Conservation (phyloP, 495 filamentous ascomycete genomes). For the Pseudomonodictys pantanalensis region DNA sequence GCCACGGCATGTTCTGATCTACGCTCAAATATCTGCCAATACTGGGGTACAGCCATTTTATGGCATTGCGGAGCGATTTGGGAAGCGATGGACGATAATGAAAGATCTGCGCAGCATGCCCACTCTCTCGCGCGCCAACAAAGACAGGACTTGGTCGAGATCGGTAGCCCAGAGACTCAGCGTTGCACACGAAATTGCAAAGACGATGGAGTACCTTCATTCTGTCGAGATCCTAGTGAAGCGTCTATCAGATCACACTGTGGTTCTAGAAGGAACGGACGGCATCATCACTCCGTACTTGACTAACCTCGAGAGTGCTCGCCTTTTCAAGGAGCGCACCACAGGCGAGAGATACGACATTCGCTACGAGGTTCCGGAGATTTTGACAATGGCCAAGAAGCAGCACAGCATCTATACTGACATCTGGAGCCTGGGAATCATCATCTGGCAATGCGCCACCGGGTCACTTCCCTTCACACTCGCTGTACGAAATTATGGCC, state of each 20-base stretch:
- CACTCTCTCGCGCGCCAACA: not conserved
- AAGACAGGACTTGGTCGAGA: not conserved
- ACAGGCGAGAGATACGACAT: not conserved
- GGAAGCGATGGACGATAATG: not conserved
- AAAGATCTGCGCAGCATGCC: not conserved
- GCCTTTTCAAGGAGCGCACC: not conserved
- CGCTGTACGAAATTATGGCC: not conserved
- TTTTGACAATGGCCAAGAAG: not conserved
- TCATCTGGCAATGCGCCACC: not conserved
- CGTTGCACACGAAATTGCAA: not conserved
- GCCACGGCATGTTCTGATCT: not conserved
- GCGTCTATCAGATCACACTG: not conserved
- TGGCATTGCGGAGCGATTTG: not conserved
- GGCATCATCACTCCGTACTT: not conserved
- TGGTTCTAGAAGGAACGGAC: not conserved
- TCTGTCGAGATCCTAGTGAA: not conserved
- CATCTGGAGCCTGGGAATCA: not conserved
- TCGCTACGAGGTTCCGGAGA: not conserved
- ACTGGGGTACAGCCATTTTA: not conserved
- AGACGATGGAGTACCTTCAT: not conserved
- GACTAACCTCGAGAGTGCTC: not conserved
- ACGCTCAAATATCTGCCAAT: not conserved
- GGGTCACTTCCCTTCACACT: not conserved
- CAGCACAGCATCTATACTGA: not conserved
- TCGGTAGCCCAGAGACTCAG: not conserved